A percentile compares a stretch with the other conserved stretches of the same genome.
These are phyloP conservation scores for Trichoderma breve DNA, from an alignment of 2,329 filamentous ascomycete genomes.

Conservation along the genomic window DNA sequence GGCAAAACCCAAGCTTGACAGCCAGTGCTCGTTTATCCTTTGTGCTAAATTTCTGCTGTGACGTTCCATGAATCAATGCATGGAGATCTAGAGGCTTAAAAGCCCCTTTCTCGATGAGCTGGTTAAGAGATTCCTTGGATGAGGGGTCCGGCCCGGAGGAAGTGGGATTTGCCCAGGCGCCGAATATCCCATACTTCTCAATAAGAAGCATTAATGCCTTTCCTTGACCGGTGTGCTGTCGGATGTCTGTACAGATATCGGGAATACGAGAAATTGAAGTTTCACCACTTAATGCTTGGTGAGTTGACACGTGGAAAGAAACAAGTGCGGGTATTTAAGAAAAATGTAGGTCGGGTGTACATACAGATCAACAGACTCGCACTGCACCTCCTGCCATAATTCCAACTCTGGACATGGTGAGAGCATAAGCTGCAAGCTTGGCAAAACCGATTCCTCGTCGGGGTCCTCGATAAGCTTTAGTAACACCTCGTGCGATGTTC, in stretches of 20 bases:
- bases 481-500: not conserved
- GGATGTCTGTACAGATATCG: not conserved
- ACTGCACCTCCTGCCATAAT: not conserved
- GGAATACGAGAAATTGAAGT: not conserved
- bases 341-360: not conserved
- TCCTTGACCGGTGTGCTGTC: not conserved
- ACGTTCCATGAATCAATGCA: not conserved
- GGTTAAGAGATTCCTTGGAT: slow-evolving; percentile 12
- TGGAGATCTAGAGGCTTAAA: slow-evolving; percentile 2
- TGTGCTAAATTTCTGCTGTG: not conserved
- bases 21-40: slow-evolving; percentile 17
- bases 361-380: not conserved
- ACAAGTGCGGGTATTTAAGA: not conserved
- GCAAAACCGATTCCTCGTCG: not conserved
- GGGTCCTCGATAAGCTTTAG: not conserved
- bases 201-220: not conserved
- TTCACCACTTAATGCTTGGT: not conserved
- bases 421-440: not conserved
- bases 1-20: slow-evolving; percentile 18
- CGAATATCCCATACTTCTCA: not conserved
- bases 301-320: not conserved
- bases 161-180: not conserved
- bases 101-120: slow-evolving; percentile 16
- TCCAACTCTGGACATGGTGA: not conserved
- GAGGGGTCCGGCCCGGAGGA: not conserved